A percentile compares a stretch with the other conserved stretches of the same genome.
These are phyloP conservation scores for Colletotrichum simmondsii DNA, from an alignment of 2,329 filamentous ascomycete genomes.

Conservation along the genomic window DNA sequence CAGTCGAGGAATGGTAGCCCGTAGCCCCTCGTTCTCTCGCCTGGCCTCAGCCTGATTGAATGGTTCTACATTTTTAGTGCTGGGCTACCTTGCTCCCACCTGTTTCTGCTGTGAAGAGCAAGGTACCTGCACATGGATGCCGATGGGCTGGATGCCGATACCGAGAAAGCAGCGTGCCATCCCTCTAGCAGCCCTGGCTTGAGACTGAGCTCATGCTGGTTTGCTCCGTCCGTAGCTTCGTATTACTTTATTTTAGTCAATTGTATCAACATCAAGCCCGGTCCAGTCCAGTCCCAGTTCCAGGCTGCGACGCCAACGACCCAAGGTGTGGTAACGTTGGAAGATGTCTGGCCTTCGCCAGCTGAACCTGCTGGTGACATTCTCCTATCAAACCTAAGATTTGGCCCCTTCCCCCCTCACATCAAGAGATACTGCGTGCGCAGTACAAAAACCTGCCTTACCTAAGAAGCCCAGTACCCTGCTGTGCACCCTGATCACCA, in stretches of 20 bases:
- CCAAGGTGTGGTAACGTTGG: not conserved
- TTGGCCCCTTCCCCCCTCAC: not conserved
- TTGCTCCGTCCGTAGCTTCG: not conserved
- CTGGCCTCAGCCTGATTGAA: slow-evolving; percentile 30
- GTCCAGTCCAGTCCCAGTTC: not conserved
- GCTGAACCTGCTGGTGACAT: not conserved
- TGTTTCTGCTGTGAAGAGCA: slow-evolving; percentile 1
- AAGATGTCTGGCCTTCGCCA: not conserved
- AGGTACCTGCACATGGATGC: slow-evolving; percentile 10
- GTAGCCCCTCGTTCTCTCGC: slow-evolving; percentile 23
- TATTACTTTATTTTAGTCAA: not conserved
- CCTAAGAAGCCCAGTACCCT: not conserved
- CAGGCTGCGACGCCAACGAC: not conserved
- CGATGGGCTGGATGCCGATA: slow-evolving; percentile 8
- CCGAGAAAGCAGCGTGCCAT: not conserved
- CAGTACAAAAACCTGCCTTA: too few species aligned
- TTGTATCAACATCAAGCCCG: not conserved
- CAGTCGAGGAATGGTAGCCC: slow-evolving; percentile 14
- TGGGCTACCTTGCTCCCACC: slow-evolving; percentile 8
- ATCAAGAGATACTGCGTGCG: not conserved
- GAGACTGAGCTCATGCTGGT: not conserved
- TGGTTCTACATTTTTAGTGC: not conserved
- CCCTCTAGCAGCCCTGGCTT: not conserved
- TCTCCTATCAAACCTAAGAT: not conserved
- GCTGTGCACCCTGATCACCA: slow-evolving; percentile 16